Evolutionary conservation across 148 eudicot genomes (phyloP).

Genomic region (Nepenthes mirabilis): DNA sequence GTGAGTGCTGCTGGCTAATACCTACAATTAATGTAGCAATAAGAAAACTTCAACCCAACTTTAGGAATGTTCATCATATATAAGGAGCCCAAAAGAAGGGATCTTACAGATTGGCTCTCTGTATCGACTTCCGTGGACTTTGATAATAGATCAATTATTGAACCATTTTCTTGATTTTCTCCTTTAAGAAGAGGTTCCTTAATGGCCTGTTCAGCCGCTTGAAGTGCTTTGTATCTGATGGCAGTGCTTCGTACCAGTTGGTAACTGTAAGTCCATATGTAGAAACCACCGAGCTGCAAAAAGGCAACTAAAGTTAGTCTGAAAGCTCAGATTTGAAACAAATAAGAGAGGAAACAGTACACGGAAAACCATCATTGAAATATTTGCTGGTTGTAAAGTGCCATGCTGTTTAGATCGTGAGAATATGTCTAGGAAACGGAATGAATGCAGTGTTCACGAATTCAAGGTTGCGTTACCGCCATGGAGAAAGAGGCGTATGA

Average conservation of each 20-base stretch:
- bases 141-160: neutral
- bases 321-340: neutral
- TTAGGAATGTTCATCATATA: neutral
- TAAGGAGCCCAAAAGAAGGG: neutral
- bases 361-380: too few species aligned
- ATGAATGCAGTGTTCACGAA: neutral
- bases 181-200: slow-evolving; percentile 5
- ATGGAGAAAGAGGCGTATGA: slow-evolving; percentile 86
- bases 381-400: too few species aligned
- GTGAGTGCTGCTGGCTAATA: too few species aligned
- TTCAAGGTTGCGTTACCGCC: slow-evolving; percentile 45
- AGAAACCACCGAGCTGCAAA: slow-evolving; percentile 68
- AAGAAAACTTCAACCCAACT: neutral
- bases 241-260: slow-evolving; percentile 53
- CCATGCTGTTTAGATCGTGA: neutral
- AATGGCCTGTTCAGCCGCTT: neutral
- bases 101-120: neutral
- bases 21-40: neutral
- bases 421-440: neutral
- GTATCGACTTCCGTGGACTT: neutral
- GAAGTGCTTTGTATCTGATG: slow-evolving; percentile 20
- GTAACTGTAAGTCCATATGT: slow-evolving; percentile 76
- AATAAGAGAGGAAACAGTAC: neutral
- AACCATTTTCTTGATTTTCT: neutral
- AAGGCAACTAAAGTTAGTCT: neutral